Percentiles rank a stretch among this genome's conserved stretches.
Conservation (phyloP, 2,329 filamentous ascomycete species). For the Ascochyta fabae region DNA sequence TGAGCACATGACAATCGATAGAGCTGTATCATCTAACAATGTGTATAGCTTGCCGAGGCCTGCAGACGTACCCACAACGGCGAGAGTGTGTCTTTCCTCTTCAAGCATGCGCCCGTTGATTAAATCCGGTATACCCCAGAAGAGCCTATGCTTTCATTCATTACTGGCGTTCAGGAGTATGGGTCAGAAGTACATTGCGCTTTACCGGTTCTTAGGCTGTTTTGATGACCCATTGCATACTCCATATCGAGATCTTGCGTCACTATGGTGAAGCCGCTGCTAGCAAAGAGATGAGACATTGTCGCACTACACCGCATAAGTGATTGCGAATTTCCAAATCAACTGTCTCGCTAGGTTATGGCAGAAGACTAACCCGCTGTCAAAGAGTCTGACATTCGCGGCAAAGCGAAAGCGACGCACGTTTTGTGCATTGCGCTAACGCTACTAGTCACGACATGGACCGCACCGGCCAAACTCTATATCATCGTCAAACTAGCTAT, state of each 20-base stretch:
- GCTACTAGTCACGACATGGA: conserved; percentile 15
- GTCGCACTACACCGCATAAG: conserved; percentile 24
- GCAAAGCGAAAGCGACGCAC: conserved; percentile 7
- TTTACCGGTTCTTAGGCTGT: conserved; percentile 10
- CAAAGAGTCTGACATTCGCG: conserved; percentile 25
- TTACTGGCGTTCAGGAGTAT: conserved; percentile 28
- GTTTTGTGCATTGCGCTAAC: conserved; percentile 21
- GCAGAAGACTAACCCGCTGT: conserved; percentile 27
- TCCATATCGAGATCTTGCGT: conserved; percentile 10
- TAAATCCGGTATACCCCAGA: conserved; percentile 18
- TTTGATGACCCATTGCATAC: conserved; percentile 12
- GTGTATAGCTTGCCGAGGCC: conserved; percentile 66
- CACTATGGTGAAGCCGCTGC: conserved; percentile 22
- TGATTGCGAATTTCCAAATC: conserved; percentile 16
- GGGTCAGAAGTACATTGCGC: conserved; percentile 14
- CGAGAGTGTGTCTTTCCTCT: conserved; percentile 72
- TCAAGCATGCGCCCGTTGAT: conserved; percentile 68
- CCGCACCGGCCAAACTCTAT: conserved; percentile 22
- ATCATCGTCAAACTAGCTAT: conserved; percentile 23
- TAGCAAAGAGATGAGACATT: conserved; percentile 15
- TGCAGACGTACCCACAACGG: conserved; percentile 76
- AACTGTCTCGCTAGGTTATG: conserved; percentile 19
- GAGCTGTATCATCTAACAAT: conserved; percentile 18
- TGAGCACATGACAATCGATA: conserved; percentile 13
- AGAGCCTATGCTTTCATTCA: conserved; percentile 14